Evolutionary conservation across 2,329 filamentous ascomycete genomes (phyloP), one percentile per base, ranked within the genome.

Genomic region (Colletotrichum euphorbiae): DNA sequence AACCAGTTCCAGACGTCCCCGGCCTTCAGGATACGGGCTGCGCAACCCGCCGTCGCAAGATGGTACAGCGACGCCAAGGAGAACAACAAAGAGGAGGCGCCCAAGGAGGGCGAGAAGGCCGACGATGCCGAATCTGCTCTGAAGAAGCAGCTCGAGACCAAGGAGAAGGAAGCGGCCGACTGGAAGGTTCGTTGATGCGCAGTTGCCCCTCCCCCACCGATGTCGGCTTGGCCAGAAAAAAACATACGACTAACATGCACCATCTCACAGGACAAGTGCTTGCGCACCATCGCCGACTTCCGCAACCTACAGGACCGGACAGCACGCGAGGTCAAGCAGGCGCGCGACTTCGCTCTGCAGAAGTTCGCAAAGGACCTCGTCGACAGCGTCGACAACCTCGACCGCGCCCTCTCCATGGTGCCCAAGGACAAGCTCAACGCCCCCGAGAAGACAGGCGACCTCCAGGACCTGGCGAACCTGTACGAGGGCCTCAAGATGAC

Each of bases 261-360:
- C 42, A 43, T 24, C 13, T 24, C 51, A 62, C 68, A 98, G 96
- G 96, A 98, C 83, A 96, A 94, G 84, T 97, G 94, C 81, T 88
- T 98, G 71, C 95, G 96, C 78, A 92, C 92, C 62, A 90, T 98
- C 72, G 96, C 96, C 82, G 96, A 99, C 76, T 98, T 97, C 88
- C 93, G 93, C 79, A 99, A 98, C 83, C 92, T 99, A 58, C 95
- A 98, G 84, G 93, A 98, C 77, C 93, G 96, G 77, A 97, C 93
- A 48, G 88, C 91, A 79, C 93, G 96, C 77, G 96, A 99, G 74
- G 91, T 97, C 79, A 93, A 96, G 81, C 82, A 88, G 19, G 93
- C 95, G 19, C 91, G 91, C 74, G 93, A 97, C 82, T 99, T 97
- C 75, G 96, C 95, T 76, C 96, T 99, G 76, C 93, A 97, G 79